phyloP scores from a whole-genome alignment of 1,284 basidiomycete species.

The Irpex sp. region DNA sequence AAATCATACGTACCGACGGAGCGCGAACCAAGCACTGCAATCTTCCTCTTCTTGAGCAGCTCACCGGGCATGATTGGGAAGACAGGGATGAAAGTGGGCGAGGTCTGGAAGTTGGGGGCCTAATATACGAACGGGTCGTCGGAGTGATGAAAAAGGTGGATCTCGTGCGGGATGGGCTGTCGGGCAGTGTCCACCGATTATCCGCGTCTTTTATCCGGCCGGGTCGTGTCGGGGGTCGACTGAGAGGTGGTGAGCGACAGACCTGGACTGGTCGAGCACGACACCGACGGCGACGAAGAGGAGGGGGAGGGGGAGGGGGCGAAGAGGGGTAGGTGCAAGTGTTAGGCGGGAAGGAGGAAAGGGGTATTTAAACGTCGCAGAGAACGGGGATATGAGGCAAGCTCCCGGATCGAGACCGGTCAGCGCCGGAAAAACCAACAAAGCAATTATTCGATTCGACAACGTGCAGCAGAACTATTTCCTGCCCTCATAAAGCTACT shows the following conservation, averaged over 20 bases:
- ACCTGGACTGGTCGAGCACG: background rate
- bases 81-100: slow-evolving; percentile 11
- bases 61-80: slow-evolving; percentile 39
- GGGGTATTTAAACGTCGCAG: slow-evolving; percentile 10
- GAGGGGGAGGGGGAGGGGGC: slow-evolving; percentile 1
- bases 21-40: slow-evolving; percentile 75
- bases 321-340: slow-evolving; percentile 6
- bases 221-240: background rate
- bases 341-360: slow-evolving; percentile 6
- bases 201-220: slow-evolving; percentile 13
- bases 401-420: slow-evolving; percentile 6
- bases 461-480: background rate
- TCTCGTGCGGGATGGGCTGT: slow-evolving; percentile 1
- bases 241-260: background rate
- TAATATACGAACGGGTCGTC: slow-evolving; percentile 12
- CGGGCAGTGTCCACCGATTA: slow-evolving; percentile 11
- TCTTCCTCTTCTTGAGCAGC: slow-evolving; percentile 78
- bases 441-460: background rate
- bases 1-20: slow-evolving; percentile 61
- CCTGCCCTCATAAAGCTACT: too few relatives aligned
- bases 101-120: background rate
- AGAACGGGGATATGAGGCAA: slow-evolving; percentile 5
- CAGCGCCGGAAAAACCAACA: slow-evolving; percentile 3
- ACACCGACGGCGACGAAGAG: slow-evolving; percentile 1
- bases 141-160: slow-evolving; percentile 4